phyloP scores from a whole-genome alignment of 2,329 filamentous ascomycete species.

The Beauveria sp. region DNA sequence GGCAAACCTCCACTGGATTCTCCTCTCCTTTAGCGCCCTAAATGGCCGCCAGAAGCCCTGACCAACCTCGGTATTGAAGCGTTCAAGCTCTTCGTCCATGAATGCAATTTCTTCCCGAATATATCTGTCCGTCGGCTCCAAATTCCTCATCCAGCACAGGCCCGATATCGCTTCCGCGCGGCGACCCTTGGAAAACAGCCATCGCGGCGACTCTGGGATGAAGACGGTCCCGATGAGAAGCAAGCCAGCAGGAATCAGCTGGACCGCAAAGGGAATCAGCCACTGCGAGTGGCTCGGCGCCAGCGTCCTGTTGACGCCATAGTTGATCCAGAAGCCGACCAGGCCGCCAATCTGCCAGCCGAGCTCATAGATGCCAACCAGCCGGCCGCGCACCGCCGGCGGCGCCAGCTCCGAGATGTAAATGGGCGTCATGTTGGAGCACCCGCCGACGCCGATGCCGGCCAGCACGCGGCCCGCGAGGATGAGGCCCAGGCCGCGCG shows the following conservation, averaged over 20 bases:
- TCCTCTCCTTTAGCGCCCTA: conserved; percentile 44
- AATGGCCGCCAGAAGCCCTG: conserved; percentile 71
- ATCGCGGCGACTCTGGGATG: conserved; percentile 60
- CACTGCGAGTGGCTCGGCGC: conserved; percentile 45
- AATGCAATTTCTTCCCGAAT: conserved; percentile 65
- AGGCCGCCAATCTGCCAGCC: conserved; percentile 57
- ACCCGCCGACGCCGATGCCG: conserved; percentile 55
- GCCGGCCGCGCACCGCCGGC: conserved; percentile 54
- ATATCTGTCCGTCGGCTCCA: conserved; percentile 50
- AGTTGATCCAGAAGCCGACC: conserved; percentile 61
- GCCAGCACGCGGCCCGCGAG: conserved; percentile 56
- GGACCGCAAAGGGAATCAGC: conserved; percentile 58
- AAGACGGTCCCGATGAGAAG: conserved; percentile 52
- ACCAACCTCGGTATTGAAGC: conserved; percentile 55
- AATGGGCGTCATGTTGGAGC: conserved; percentile 55
- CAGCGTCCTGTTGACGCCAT: conserved; percentile 48
- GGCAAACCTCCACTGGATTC: conserved; percentile 63
- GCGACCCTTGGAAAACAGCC: conserved; percentile 56
- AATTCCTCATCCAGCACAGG: conserved; percentile 58
- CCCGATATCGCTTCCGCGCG: conserved; percentile 51
- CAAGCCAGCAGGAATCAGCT: conserved; percentile 59
- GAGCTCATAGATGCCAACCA: conserved; percentile 61
- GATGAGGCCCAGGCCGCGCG: conserved; percentile 56
- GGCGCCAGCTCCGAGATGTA: conserved; percentile 55
- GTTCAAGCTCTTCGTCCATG: conserved; percentile 62